phyloP scores from a whole-genome alignment of 192 early-diverging fungal genomes.

The Coemansia sp. region DNA sequence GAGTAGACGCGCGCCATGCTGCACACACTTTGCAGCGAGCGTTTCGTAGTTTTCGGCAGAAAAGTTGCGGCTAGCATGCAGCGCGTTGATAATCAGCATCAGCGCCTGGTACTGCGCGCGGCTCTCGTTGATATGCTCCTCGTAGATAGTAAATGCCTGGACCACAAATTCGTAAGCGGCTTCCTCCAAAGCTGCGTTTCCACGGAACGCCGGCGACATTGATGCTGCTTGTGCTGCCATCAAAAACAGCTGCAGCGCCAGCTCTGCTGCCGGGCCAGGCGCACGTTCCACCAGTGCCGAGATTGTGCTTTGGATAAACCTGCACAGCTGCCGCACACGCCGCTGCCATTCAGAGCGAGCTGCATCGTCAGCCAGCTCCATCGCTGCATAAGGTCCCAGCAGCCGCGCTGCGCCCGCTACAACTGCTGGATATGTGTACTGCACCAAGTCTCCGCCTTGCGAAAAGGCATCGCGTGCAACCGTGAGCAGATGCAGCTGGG shows the following conservation, averaged over 20 bases:
- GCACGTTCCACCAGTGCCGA: slow-evolving; percentile 66
- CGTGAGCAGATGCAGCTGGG: slow-evolving; percentile 80
- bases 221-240: slow-evolving; percentile 84
- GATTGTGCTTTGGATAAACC: slow-evolving; percentile 87
- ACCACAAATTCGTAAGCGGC: slow-evolving; percentile 98
- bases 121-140: slow-evolving; percentile 93
- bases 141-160: slow-evolving; percentile 95
- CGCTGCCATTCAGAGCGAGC: slow-evolving; percentile 52
- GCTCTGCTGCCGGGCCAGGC: slow-evolving; percentile 48
- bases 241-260: slow-evolving; percentile 80
- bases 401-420: slow-evolving; percentile 51
- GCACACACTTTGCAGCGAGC: slow-evolving; percentile 83
- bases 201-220: slow-evolving; percentile 45
- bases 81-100: slow-evolving; percentile 79
- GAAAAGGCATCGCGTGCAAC: slow-evolving; percentile 82
- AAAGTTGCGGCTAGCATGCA: slow-evolving; percentile 81
- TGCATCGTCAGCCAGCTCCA: slow-evolving; percentile 24
- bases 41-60: slow-evolving; percentile 93
- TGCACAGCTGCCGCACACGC: slow-evolving; percentile 79
- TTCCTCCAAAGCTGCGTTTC: slow-evolving; percentile 83
- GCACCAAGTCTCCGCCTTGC: slow-evolving; percentile 87
- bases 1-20: slow-evolving; percentile 86
- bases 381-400: slow-evolving; percentile 48
- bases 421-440: slow-evolving; percentile 90
- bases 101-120: slow-evolving; percentile 88